Evolutionary conservation across 1,284 basidiomycete species (phyloP), one percentile per base, ranked within the genome.

Genomic region (Cryptococcus sp.): DNA sequence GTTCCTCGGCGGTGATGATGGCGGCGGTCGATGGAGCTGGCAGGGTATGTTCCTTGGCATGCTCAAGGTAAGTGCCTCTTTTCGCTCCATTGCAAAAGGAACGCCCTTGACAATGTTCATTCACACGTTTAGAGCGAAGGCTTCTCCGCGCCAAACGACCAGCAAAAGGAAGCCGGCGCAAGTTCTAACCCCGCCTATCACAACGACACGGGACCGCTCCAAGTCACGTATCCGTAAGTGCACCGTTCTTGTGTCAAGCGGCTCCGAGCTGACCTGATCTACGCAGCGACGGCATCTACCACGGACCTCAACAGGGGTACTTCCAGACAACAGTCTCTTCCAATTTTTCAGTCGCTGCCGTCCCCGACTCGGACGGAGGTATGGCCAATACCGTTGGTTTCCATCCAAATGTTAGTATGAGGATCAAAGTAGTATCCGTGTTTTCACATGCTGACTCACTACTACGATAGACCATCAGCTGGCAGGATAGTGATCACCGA

Each of bases 1-100:
- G 1, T 74, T 87, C n/a, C 78, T 86, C 26, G 56, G 55, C 10
- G 57, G 52, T 6, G 55, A 65, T 22, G 52, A 57, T 51, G 50
- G 39, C 1, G 82, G 83, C 55, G 69, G 79, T 6, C 75, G 78
- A 7, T 87, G 85, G 85, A 82, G 82, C 59, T 87, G 84, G 85
- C 67, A 80, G 26, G 79, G 80, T 11, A 67, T 87, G 44, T 82
- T 81, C 61, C 65, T 54, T 2, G 85, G 78, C 65, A 82, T 83
- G 81, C 82, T 83, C 65, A 84, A 85, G 79, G 77, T 77, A 20
- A 17, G 64, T 34, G 17, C 20, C 23, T 17, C 19, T 10, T 34
- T 8, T 23, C 34, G 13, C 13, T 22, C 34, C 34, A 7, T 47
- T 16, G 46, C 48, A n/a, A 10, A 23, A 17, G 7, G 15, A 26